A percentile compares a stretch with the other conserved stretches of the same genome.
phyloP scores from a whole-genome alignment of 148 eudicot genomes.

The Rhododendron ovatum region DNA sequence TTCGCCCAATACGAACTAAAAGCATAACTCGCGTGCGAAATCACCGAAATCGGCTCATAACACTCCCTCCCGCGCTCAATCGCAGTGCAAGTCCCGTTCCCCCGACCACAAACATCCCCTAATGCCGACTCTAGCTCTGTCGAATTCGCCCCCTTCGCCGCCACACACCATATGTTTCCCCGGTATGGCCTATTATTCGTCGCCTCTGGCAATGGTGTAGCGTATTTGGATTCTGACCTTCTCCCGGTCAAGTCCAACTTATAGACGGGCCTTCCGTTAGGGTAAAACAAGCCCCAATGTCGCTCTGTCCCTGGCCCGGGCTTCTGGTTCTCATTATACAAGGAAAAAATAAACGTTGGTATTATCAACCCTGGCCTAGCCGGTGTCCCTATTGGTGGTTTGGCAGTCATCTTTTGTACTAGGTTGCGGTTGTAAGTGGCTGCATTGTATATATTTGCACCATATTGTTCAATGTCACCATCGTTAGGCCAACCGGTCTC shows the following conservation, averaged over 20 bases:
- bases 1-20: slow-evolving; percentile 75
- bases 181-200: slow-evolving; percentile 30
- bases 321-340: slow-evolving; percentile 66
- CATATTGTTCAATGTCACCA: slow-evolving; percentile 64
- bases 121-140: slow-evolving; percentile 32
- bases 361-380: slow-evolving; percentile 55
- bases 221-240: slow-evolving; percentile 5
- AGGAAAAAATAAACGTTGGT: slow-evolving; percentile 65
- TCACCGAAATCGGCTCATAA: slow-evolving; percentile 50
- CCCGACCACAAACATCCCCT: slow-evolving; percentile 27
- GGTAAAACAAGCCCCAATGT: slow-evolving; percentile 57
- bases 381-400: slow-evolving; percentile 70
- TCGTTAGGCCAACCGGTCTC: slow-evolving; percentile 89
- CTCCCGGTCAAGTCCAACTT: slow-evolving; percentile 44
- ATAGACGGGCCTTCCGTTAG: slow-evolving; percentile 41
- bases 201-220: slow-evolving; percentile 22
- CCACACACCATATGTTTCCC: slow-evolving; percentile 79
- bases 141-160: slow-evolving; percentile 17
- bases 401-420: slow-evolving; percentile 29
- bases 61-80: slow-evolving; percentile 55
- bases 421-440: slow-evolving; percentile 79
- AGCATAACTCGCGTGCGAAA: slow-evolving; percentile 64
- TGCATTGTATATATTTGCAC: slow-evolving; percentile 67
- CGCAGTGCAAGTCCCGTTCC: slow-evolving; percentile 50
- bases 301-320: slow-evolving; percentile 70